Evolutionary conservation across 176 grass and related monocot genomes (phyloP).

Genomic region (Oryza brachyantha): DNA sequence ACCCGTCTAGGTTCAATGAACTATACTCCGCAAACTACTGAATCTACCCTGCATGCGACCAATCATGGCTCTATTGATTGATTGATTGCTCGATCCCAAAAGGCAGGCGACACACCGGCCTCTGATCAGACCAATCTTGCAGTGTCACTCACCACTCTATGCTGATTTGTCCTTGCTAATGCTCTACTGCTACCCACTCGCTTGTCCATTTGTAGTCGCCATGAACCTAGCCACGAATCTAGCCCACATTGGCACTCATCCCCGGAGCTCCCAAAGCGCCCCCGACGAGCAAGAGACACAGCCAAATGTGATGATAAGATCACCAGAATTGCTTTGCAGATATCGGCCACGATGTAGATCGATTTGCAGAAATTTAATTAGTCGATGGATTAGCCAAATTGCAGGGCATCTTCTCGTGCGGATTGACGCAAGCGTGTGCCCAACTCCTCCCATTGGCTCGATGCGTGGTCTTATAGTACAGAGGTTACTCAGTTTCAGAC

Average conservation of each 20-base stretch:
- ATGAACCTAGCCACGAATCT: constrained; percentile 38
- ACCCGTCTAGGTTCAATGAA: constrained; percentile 53
- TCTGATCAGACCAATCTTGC: constrained; percentile 24
- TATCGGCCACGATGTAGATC: background rate
- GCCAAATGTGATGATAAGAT: background rate
- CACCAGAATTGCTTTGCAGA: background rate
- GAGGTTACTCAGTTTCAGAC: background rate
- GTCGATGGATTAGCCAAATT: constrained; percentile 2
- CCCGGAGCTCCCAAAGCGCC: background rate
- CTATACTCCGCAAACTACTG: background rate
- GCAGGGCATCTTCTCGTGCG: constrained; percentile 5
- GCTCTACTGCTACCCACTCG: background rate
- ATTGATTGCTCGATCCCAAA: constrained; percentile 35
- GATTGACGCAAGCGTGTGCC: background rate
- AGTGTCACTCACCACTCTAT: constrained; percentile 27
- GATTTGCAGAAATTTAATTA: background rate
- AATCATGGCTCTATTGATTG: constrained; percentile 7
- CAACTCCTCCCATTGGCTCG: background rate
- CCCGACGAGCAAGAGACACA: background rate
- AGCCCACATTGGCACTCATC: background rate
- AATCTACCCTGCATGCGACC: background rate
- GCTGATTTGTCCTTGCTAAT: constrained; percentile 1
- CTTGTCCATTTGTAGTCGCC: background rate
- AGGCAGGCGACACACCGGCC: background rate
- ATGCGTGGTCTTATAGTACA: background rate